phyloP scores from a whole-genome alignment of 352 stramenopile species.

The Elongisporangium senticosum region DNA sequence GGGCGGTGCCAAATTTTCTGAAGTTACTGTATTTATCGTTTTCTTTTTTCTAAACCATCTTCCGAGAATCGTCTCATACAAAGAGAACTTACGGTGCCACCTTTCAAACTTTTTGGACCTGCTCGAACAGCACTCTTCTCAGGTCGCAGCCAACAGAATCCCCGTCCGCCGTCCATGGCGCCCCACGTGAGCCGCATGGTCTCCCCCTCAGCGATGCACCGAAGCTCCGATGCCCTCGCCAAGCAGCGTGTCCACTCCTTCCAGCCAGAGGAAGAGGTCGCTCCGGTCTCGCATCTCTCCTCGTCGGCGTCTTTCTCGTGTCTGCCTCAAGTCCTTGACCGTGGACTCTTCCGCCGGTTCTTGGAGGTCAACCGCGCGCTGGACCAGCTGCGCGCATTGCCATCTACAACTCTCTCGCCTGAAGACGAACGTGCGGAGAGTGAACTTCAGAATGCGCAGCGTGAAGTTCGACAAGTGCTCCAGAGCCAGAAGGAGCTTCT shows the following conservation, averaged over 20 bases:
- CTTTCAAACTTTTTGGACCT: not conserved
- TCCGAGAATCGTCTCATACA: not conserved
- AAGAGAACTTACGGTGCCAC: not conserved
- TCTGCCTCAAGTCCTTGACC: constrained; percentile 35
- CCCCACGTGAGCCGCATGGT: not conserved
- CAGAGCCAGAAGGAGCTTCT: constrained; percentile 59
- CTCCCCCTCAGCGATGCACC: not conserved
- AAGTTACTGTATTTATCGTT: not conserved
- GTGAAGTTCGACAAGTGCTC: constrained; percentile 32
- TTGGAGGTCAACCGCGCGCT: constrained; percentile 50
- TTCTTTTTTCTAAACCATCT: no score
- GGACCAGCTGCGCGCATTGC: constrained; percentile 28
- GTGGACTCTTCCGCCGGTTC: constrained; percentile 50
- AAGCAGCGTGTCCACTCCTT: not conserved
- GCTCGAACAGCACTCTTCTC: not conserved
- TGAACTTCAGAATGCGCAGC: constrained; percentile 34
- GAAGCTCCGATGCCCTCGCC: not conserved
- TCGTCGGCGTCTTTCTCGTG: constrained; percentile 2
- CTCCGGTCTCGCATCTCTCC: not conserved
- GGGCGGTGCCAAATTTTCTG: not conserved
- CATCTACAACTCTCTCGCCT: constrained; percentile 22
- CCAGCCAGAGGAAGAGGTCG: not conserved
- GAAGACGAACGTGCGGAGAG: constrained; percentile 12
- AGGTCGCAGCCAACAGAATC: not conserved
- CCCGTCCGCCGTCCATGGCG: not conserved